These are phyloP conservation scores for Aspergillus phoenicis DNA, from an alignment of 2,329 filamentous ascomycete genomes.

Conservation along the genomic window DNA sequence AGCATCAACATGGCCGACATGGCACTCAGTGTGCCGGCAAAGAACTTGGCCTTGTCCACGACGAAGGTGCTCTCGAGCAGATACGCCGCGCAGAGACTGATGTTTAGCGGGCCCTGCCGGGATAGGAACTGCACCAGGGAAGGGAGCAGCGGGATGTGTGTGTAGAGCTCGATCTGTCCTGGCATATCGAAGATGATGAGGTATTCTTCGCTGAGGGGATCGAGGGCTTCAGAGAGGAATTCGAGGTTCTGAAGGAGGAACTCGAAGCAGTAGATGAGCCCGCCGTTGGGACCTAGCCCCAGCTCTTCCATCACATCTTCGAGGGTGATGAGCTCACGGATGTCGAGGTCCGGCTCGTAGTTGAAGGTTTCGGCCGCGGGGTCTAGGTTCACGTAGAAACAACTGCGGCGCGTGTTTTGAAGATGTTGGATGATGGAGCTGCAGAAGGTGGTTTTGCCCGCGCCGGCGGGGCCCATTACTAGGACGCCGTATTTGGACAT, in stretches of 20 bases:
- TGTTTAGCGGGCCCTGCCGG: slow-evolving; percentile 76
- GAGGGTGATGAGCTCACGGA: slow-evolving; percentile 90
- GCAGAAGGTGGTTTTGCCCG: slow-evolving; percentile 97
- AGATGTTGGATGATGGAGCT: slow-evolving; percentile 90
- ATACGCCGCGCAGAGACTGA: slow-evolving; percentile 90
- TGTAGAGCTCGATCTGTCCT: slow-evolving; percentile 97
- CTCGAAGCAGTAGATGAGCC: slow-evolving; percentile 94
- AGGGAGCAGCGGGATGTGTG: slow-evolving; percentile 90
- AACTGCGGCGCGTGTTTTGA: slow-evolving; percentile 84
- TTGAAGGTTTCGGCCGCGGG: slow-evolving; percentile 91
- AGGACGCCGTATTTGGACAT: slow-evolving; percentile 96
- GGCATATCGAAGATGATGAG: slow-evolving; percentile 99
- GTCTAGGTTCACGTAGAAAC: slow-evolving; percentile 98
- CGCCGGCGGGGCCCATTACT: slow-evolving; percentile 94
- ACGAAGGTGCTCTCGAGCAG: slow-evolving; percentile 95
- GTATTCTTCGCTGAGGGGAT: slow-evolving; percentile 88
- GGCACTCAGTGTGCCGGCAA: slow-evolving; percentile 89
- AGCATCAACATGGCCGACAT: slow-evolving; percentile 99
- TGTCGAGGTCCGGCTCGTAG: slow-evolving; percentile 90
- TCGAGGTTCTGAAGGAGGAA: slow-evolving; percentile 93
- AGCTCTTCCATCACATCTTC: slow-evolving; percentile 97
- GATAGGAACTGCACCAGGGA: slow-evolving; percentile 80
- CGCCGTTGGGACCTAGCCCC: slow-evolving; percentile 85
- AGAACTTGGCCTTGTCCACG: slow-evolving; percentile 95
- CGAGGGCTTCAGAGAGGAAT: slow-evolving; percentile 82